phyloP scores from a whole-genome alignment of 2,329 filamentous ascomycete species.

The Aspergillus sp. region DNA sequence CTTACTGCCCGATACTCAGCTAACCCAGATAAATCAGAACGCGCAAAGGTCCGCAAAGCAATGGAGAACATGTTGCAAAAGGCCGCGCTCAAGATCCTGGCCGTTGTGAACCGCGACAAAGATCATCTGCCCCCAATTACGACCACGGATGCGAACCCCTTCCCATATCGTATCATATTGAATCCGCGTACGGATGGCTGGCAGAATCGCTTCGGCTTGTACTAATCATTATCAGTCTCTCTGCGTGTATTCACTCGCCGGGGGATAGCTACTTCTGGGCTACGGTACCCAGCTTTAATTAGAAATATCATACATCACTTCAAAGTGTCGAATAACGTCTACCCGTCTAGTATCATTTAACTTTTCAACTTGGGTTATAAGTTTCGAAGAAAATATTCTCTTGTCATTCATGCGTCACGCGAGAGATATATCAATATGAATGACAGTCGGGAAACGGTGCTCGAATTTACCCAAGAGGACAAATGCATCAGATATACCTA shows the following conservation, averaged over 20 bases:
- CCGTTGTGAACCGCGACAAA: constrained; percentile 82
- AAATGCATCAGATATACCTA: constrained; percentile 22
- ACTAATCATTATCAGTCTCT: constrained; percentile 45
- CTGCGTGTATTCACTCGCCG: neutral
- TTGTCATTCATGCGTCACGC: constrained; percentile 1
- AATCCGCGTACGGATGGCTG: constrained; percentile 80
- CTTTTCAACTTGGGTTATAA: neutral
- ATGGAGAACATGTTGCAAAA: constrained; percentile 89
- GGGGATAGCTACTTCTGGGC: constrained; percentile 4
- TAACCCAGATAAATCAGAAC: constrained; percentile 57
- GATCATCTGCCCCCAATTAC: constrained; percentile 97
- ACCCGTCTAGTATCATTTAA: neutral
- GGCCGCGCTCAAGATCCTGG: constrained; percentile 85
- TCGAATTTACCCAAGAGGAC: constrained; percentile 23
- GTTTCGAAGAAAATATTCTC: neutral
- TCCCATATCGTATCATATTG: constrained; percentile 88
- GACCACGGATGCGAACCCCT: constrained; percentile 86
- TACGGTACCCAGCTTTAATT: constrained; percentile 14
- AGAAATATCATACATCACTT: neutral
- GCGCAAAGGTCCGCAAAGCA: constrained; percentile 81
- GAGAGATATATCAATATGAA: neutral
- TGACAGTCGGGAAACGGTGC: constrained; percentile 10
- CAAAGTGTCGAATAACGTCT: neutral
- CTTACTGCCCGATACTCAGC: neutral
- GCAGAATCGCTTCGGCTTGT: constrained; percentile 76